Evolutionary conservation across 2,329 filamentous ascomycete genomes (phyloP), one percentile per base, ranked within the genome.

Genomic region (Microascus cirrosus): DNA sequence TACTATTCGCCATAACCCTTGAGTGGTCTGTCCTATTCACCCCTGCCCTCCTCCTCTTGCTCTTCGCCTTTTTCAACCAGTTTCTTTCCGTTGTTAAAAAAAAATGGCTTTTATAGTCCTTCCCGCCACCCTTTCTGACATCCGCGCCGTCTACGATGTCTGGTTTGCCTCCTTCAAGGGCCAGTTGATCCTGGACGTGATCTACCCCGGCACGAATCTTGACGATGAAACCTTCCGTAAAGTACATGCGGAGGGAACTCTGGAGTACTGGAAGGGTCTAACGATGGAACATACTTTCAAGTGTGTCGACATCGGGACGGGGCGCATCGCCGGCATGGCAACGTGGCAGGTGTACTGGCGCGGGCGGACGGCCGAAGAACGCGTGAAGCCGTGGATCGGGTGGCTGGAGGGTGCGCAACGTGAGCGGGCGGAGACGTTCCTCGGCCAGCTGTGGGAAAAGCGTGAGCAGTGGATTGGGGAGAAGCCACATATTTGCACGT

Each of bases 81-180:
- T 13, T 42, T 7, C 36, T 12, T n/a, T 12, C 36, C 12, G 13
- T n/a, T 5, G 12, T 42, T 11, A 24, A 50, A 24, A 22, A 22
- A 50, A 3, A 22, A 74, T 73, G 73, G 63, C 66, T 45, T 71
- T 71, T 57, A 67, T 71, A 28, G 69, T 77, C 20, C 65, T 74
- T n/a, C 75, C 75, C 25, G 73, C 74, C 8, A 64, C 76, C 39
- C 71, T 75, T 56, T 69, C 73, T 4, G 75, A 77, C 62, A 76
- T 77, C 63, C 67, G 68, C 36, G 66, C 66, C 35, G 68, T 77
- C 32, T 77, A 77, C 66, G 70, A 76, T 58, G 66, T 70, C 51
- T 77, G 77, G 65, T 78, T 77, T 60, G 65, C 67, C 20, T 71
- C 75, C 50, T 77, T 77, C 66, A 67, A 70, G 39, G 68, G 70